phyloP scores from a whole-genome alignment of 441 rosid genomes.

The Iberis amara region DNA sequence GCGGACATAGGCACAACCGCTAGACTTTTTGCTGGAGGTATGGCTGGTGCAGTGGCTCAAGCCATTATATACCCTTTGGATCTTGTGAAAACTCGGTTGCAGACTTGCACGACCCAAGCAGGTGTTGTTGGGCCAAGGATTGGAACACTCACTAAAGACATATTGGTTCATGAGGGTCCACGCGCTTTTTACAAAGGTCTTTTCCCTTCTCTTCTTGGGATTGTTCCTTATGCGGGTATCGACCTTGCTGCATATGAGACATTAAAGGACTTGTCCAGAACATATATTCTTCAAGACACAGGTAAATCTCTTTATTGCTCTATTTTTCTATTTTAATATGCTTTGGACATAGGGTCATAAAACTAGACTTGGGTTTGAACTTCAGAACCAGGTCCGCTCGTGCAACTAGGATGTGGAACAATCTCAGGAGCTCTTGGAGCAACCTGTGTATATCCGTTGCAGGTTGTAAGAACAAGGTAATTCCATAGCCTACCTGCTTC shows the following conservation, averaged over 20 bases:
- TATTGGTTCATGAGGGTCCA: slow-evolving; percentile 54
- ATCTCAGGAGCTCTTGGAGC: slow-evolving; percentile 66
- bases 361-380: slow-evolving; percentile 12
- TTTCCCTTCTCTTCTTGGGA: slow-evolving; percentile 62
- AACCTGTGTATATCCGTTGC: slow-evolving; percentile 67
- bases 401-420: slow-evolving; percentile 62
- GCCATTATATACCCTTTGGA: slow-evolving; percentile 57
- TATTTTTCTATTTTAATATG: neutral
- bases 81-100: slow-evolving; percentile 64
- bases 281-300: slow-evolving; percentile 39
- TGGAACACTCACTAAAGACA: slow-evolving; percentile 45
- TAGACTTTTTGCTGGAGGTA: slow-evolving; percentile 54
- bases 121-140: slow-evolving; percentile 40
- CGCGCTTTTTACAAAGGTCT: slow-evolving; percentile 61
- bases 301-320: slow-evolving; percentile 33
- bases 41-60: slow-evolving; percentile 68
- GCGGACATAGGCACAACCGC: slow-evolving; percentile 45
- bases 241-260: slow-evolving; percentile 64
- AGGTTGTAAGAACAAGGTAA: slow-evolving; percentile 64
- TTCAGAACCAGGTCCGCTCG: slow-evolving; percentile 56
- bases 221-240: slow-evolving; percentile 62
- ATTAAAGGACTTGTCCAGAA: slow-evolving; percentile 52
- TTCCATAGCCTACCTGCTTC: neutral
- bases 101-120: slow-evolving; percentile 39
- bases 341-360: neutral